Evolutionary conservation across 495 filamentous ascomycete species (phyloP), one percentile per base, ranked within the genome.

Genomic region (Chaetomidium leptoderma): DNA sequence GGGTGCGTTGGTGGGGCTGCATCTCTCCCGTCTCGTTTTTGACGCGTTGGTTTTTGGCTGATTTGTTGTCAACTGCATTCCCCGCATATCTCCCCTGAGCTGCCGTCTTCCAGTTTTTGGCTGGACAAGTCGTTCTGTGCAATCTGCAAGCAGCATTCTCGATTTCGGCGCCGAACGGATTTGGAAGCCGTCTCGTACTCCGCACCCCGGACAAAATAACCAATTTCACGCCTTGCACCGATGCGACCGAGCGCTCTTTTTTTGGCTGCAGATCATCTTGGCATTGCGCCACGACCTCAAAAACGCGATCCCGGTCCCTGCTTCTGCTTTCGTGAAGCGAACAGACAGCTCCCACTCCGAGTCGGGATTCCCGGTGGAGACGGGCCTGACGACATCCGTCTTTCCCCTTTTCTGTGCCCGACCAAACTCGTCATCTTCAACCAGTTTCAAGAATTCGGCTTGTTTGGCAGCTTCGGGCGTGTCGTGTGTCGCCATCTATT

Each of bases 251-350:
- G n/a, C 3, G 19, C 36, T 52, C 56, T 52, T 50, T 50, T 57
- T 49, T 43, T 44, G 48, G 39, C 1, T 26, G 56, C 40, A 26
- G 56, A 58, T 58, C 47, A 8, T 52, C 56, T 58, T 58, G 56
- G 56, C 56, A 43, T 40, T 19, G 37, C 27, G 46, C 39, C 27
- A 33, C 35, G 37, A 7, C 40, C 16, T 32, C 5, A n/a, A 17
- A 44, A 19, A 21, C 33, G 27, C 32, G 19, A 47, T 26, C 45
- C 35, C 8, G n/a, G 26, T 26, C 45, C 53, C 27, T 26, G 24
- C 1, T 26, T 42, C 33, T 57, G 26, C 26, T 10, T 24, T 44
- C 40, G 6, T 4, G 19, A 24, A 40, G 11, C 21, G 23, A 29
- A 26, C 35, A 24, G 21, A 21, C 7, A 43, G 27, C 36, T 53